Conservation (phyloP, 306 rosid genomes). For the Rosa persica region DNA sequence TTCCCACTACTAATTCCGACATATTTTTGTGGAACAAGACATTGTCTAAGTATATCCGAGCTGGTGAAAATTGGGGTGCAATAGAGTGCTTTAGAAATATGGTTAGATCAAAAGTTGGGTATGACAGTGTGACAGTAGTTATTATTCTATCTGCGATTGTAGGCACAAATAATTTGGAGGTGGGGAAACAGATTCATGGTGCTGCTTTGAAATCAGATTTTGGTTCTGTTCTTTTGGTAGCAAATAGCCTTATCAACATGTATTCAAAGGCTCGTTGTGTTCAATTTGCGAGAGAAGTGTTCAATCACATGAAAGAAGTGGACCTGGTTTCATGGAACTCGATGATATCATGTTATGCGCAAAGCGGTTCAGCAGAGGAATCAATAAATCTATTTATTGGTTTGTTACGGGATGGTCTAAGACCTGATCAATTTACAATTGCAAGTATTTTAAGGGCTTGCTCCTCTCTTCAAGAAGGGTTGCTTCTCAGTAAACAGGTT, state of each 20-base stretch:
- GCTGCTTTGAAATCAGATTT: conserved; percentile 45
- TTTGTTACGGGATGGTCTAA: conserved; percentile 45
- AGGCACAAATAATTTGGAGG: conserved; percentile 29
- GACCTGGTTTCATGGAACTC: conserved; percentile 90
- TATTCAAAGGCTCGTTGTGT: conserved; percentile 57
- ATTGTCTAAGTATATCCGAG: conserved; percentile 44
- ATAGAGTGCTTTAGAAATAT: conserved; percentile 48
- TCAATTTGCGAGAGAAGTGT: conserved; percentile 41
- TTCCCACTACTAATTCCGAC: conserved; percentile 29
- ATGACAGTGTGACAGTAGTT: conserved; percentile 52
- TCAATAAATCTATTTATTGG: conserved; percentile 45
- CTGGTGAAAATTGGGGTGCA: conserved; percentile 55
- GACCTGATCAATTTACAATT: conserved; percentile 69
- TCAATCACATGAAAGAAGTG: conserved; percentile 48
- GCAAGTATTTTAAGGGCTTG: conserved; percentile 72
- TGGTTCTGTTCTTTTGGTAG: conserved; percentile 48
- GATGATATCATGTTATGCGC: conserved; percentile 58
- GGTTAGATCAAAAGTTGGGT: conserved; percentile 41
- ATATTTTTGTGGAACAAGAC: conserved; percentile 62
- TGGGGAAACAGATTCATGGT: conserved; percentile 68
- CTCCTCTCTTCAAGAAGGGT: conserved; percentile 55
- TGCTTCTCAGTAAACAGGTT: conserved; percentile 47
- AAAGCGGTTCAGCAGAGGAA: conserved; percentile 50
- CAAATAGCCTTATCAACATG: conserved; percentile 71
- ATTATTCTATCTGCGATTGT: conserved; percentile 55